Conservation (phyloP, 2,329 filamentous ascomycete genomes). For the Celoporthe dispersa region DNA sequence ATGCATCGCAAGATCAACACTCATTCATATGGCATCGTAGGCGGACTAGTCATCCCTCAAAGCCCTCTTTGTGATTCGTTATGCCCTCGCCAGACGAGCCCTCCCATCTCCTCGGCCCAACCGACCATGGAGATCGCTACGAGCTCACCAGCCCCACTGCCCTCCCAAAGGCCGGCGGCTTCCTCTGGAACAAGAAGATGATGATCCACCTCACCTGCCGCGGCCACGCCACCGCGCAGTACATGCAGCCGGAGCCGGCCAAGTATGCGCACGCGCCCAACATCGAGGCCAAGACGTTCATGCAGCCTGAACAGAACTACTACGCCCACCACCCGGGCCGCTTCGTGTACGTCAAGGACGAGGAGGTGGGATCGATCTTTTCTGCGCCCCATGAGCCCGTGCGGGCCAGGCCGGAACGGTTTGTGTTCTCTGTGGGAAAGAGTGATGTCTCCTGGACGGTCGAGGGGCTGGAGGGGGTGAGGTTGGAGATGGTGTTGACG, state of each 20-base stretch:
- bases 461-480: constrained; percentile 51
- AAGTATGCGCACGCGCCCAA: constrained; percentile 65
- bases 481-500: constrained; percentile 55
- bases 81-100: constrained; percentile 8
- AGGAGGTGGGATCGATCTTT: constrained; percentile 54
- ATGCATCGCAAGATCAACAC: background rate
- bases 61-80: background rate
- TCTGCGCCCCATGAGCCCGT: constrained; percentile 62
- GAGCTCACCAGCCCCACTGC: constrained; percentile 59
- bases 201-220: constrained; percentile 64
- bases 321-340: constrained; percentile 62
- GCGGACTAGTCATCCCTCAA: background rate
- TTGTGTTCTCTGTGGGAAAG: constrained; percentile 59
- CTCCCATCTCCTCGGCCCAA: constrained; percentile 38
- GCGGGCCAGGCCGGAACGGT: constrained; percentile 50
- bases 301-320: constrained; percentile 65
- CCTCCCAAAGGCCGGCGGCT: constrained; percentile 59
- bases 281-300: constrained; percentile 62
- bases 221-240: constrained; percentile 61
- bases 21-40: background rate
- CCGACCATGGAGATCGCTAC: constrained; percentile 56
- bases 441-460: constrained; percentile 59
- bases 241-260: constrained; percentile 64
- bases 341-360: constrained; percentile 63
- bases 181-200: constrained; percentile 65